Evolutionary conservation across 805 yeast species (phyloP).

Genomic region (Myxozyma melibiosi): DNA sequence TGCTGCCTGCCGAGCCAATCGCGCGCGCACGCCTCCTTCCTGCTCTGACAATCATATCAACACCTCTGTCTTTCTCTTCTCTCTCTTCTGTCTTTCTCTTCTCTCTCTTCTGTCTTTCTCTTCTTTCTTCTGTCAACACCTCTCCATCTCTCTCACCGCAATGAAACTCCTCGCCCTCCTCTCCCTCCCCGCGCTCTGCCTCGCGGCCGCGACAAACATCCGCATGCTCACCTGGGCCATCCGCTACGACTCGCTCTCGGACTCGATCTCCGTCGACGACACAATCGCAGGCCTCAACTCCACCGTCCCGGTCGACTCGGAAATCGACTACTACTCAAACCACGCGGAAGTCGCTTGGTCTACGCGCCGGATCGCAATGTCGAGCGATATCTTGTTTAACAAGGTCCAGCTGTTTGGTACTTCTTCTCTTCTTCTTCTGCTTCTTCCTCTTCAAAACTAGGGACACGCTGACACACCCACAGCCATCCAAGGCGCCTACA

Average conservation of each 20-base stretch:
- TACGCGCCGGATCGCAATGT: slow-evolving; percentile 13
- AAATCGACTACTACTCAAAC: not conserved
- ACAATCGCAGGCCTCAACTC: slow-evolving; percentile 14
- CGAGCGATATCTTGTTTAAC: slow-evolving; percentile 2
- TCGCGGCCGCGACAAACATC: not conserved
- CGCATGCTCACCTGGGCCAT: slow-evolving; percentile 12
- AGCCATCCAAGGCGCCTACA: slow-evolving; percentile 7
- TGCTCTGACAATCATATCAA: no score
- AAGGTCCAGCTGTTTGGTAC: slow-evolving; percentile 8
- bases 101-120: not conserved
- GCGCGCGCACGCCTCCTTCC: no score
- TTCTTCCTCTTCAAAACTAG: not conserved
- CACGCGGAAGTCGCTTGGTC: slow-evolving; percentile 17
- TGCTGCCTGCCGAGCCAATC: no score
- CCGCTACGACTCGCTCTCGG: not conserved
- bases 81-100: no score
- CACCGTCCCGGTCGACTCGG: slow-evolving; percentile 4
- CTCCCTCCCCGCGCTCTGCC: not conserved
- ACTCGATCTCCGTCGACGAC: slow-evolving; percentile 6
- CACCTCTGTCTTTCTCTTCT: no score
- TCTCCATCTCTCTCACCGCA: not conserved
- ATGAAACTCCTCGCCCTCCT: not conserved
- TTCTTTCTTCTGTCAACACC: not conserved
- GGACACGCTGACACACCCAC: not conserved
- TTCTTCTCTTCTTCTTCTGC: not conserved